Evolutionary conservation across 2,329 filamentous ascomycete species (phyloP).

Genomic region (Diaporthe citriasiana): DNA sequence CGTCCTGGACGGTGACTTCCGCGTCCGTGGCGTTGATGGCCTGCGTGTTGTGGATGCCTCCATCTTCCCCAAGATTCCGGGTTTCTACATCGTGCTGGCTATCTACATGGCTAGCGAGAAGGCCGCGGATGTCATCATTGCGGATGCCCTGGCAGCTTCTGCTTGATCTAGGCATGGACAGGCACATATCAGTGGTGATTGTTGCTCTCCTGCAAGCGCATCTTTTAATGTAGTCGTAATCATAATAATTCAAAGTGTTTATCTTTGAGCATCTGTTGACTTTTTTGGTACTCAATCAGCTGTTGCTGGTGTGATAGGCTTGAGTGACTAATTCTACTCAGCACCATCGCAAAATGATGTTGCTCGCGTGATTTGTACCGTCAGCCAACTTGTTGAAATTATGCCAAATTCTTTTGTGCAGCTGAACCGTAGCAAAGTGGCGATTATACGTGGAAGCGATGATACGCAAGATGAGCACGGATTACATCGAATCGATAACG

Average conservation of each 20-base stretch:
- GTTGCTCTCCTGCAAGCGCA: neutral
- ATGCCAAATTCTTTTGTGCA: neutral
- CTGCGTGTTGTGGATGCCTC: conserved; percentile 30
- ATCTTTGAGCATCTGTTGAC: neutral
- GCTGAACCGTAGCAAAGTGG: neutral
- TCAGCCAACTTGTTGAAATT: neutral
- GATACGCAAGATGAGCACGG: neutral
- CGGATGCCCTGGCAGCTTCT: conserved; percentile 3
- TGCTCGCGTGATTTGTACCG: neutral
- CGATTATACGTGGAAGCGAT: neutral
- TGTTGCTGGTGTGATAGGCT: neutral
- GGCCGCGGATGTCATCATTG: conserved; percentile 30
- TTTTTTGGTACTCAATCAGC: too few species aligned
- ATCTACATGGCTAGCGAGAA: conserved; percentile 33
- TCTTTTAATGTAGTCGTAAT: neutral
- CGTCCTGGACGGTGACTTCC: conserved; percentile 5
- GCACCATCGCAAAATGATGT: neutral
- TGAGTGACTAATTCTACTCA: neutral
- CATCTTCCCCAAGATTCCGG: conserved; percentile 31
- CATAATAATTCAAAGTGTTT: neutral
- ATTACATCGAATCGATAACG: neutral
- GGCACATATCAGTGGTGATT: neutral
- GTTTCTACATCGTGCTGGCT: conserved; percentile 26
- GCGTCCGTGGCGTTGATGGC: conserved; percentile 22
- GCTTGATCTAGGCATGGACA: neutral